A percentile compares a stretch with the other conserved stretches of the same genome.
Conservation (phyloP, 2,329 filamentous ascomycete genomes). For the Capronia coronata region DNA sequence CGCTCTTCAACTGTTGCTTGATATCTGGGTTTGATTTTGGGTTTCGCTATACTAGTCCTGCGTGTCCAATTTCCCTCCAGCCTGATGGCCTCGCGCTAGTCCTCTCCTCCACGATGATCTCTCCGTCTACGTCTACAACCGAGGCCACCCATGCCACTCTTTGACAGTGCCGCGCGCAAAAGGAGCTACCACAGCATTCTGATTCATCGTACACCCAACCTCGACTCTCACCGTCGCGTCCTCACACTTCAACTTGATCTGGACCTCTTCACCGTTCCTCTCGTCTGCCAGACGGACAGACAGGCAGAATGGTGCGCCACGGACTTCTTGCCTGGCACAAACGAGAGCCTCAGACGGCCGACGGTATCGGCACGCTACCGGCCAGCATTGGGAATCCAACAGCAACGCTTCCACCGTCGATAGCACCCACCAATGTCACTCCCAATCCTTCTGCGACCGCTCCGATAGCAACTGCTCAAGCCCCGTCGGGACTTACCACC, state of each 20-base stretch:
- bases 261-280: conserved; percentile 4
- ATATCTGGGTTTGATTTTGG: not conserved
- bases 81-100: conserved; percentile 21
- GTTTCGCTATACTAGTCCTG: conserved; percentile 5
- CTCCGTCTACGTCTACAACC: conserved; percentile 17
- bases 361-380: conserved; percentile 7
- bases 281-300: conserved; percentile 10
- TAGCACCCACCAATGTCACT: conserved; percentile 10
- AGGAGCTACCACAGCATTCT: conserved; percentile 12
- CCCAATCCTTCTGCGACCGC: conserved; percentile 12
- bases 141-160: conserved; percentile 13
- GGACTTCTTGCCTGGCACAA: conserved; percentile 8
- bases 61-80: conserved; percentile 22
- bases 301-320: conserved; percentile 23
- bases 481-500: conserved; percentile 22
- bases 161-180: conserved; percentile 16
- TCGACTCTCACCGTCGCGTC: too few relatives aligned
- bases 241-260: conserved; percentile 3
- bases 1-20: not conserved
- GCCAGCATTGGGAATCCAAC: conserved; percentile 21
- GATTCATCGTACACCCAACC: conserved; percentile 5
- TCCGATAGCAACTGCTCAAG: conserved; percentile 12
- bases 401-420: conserved; percentile 11
- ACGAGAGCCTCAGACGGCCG: conserved; percentile 8
- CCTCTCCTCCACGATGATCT: conserved; percentile 16